These are phyloP conservation scores for Tanacetum coccineum DNA, from an alignment of 129 eudicot species.

Conservation along the genomic window DNA sequence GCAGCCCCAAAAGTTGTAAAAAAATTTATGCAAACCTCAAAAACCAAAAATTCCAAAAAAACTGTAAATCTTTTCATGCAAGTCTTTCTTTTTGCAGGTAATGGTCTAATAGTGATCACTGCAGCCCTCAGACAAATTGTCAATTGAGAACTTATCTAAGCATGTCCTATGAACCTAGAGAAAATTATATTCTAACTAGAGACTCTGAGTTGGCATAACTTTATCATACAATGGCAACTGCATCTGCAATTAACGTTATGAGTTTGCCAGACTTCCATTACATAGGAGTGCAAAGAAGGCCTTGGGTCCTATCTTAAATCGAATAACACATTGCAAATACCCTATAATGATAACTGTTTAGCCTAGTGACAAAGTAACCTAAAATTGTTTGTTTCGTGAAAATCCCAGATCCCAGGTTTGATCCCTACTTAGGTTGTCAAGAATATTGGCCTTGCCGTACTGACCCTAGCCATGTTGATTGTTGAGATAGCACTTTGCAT, in stretches of 20 bases:
- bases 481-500: background rate
- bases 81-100: too few species aligned
- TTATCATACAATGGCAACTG: background rate
- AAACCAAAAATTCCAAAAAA: background rate
- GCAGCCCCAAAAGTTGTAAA: background rate
- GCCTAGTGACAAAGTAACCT: background rate
- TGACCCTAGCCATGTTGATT: background rate
- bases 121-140: background rate
- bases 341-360: background rate
- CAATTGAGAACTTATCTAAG: background rate
- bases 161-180: background rate
- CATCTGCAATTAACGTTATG: background rate
- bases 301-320: too few species aligned
- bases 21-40: background rate
- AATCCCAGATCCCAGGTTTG: background rate
- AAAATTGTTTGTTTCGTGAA: background rate
- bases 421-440: background rate
- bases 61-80: too few species aligned
- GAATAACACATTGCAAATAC: slow-evolving; percentile 1
- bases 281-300: background rate
- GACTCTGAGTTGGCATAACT: background rate
- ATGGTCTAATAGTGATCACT: too few species aligned
- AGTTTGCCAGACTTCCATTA: background rate
- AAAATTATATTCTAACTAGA: background rate
- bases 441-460: background rate